A percentile compares a stretch with the other conserved stretches of the same genome.
phyloP scores from a whole-genome alignment of 2,329 filamentous ascomycete species.

The Lasiodiplodia hormozganensis region DNA sequence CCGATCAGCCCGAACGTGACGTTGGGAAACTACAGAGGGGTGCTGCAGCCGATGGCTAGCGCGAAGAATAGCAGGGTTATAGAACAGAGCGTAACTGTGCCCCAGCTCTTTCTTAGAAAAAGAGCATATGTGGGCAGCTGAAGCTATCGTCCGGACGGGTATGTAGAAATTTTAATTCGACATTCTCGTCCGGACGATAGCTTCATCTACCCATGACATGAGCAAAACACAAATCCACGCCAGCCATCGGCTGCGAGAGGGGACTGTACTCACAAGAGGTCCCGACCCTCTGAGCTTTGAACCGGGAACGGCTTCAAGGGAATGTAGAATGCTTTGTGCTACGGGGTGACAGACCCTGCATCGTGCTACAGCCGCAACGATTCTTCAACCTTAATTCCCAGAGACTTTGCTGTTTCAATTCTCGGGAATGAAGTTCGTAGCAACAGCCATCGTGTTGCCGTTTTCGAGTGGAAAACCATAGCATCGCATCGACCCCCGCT shows the following conservation, averaged over 20 bases:
- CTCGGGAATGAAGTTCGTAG: not conserved
- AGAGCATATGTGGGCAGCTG: too few relatives aligned
- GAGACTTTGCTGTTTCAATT: not conserved
- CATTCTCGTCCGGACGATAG: too few relatives aligned
- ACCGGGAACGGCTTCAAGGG: not conserved
- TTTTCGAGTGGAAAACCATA: not conserved
- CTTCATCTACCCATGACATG: too few relatives aligned
- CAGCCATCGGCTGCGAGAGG: too few relatives aligned
- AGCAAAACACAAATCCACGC: too few relatives aligned
- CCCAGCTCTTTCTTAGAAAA: too few relatives aligned
- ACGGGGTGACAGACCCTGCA: not conserved
- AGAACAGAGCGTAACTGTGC: too few relatives aligned
- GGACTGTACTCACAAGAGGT: not conserved
- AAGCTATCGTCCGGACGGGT: too few relatives aligned
- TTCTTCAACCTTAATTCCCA: not conserved
- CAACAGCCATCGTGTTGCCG: not conserved
- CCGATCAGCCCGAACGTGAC: not conserved
- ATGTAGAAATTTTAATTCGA: too few relatives aligned
- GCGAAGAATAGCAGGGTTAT: too few relatives aligned
- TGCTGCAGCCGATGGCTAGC: too few relatives aligned
- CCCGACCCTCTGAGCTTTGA: not conserved
- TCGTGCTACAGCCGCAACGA: not conserved
- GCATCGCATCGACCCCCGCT: not conserved
- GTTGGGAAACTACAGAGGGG: not conserved
- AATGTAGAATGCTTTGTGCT: not conserved